These are phyloP conservation scores for Amanita rimosa DNA, from an alignment of 768 basidiomycete species.

Conservation along the genomic window DNA sequence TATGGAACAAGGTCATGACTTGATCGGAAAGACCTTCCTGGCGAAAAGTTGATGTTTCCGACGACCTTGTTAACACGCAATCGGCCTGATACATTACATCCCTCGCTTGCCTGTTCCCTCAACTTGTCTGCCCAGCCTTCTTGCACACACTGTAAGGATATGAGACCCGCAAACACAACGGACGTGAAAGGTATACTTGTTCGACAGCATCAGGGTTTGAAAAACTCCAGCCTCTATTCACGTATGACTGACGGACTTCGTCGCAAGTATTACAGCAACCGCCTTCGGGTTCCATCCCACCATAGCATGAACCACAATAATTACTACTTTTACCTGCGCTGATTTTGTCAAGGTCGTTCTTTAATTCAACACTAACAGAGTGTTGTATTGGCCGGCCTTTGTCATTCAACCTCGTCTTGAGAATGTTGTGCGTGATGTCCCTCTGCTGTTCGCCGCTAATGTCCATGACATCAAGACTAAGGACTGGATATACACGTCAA, in stretches of 20 bases:
- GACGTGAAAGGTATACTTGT: conserved; percentile 41
- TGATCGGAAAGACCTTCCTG: conserved; percentile 87
- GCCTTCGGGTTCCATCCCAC: conserved; percentile 58
- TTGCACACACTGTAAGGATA: conserved; percentile 56
- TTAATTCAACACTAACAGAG: conserved; percentile 48
- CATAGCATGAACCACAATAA: conserved; percentile 96
- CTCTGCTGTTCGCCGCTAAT: conserved; percentile 93
- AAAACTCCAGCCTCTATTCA: conserved; percentile 93
- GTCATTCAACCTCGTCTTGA: conserved; percentile 67
- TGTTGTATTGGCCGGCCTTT: conserved; percentile 49
- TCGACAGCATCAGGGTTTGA: conserved; percentile 82
- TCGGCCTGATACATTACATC: conserved; percentile 87
- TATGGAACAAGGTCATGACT: conserved; percentile 91
- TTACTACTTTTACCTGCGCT: conserved; percentile 43
- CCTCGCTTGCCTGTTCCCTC: conserved; percentile 85
- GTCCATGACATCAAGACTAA: conserved; percentile 96
- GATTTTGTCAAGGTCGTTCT: conserved; percentile 81
- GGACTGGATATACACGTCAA: conserved; percentile 38
- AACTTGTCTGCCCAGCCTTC: conserved; percentile 96
- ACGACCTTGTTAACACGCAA: conserved; percentile 96
- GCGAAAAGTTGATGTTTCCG: conserved; percentile 91
- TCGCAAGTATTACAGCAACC: conserved; percentile 98
- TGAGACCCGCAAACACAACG: neutral
- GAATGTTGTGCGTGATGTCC: conserved; percentile 81
- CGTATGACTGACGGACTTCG: conserved; percentile 83